These are phyloP conservation scores for Microcera coccophila DNA, from an alignment of 2,329 filamentous ascomycete genomes.

Conservation along the genomic window DNA sequence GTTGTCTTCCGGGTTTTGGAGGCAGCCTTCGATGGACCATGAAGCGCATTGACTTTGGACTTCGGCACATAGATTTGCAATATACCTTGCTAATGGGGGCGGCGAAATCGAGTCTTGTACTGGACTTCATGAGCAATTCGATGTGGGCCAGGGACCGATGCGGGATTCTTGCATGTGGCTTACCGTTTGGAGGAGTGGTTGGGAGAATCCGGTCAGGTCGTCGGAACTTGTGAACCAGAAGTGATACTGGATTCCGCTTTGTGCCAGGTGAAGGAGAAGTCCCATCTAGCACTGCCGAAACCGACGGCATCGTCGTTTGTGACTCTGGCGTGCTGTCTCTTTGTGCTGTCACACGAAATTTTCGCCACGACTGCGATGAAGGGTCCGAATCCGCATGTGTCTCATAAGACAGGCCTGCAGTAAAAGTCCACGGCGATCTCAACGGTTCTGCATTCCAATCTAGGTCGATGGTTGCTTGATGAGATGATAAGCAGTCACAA, in stretches of 20 bases:
- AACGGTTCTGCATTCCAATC: neutral
- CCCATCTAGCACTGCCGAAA: neutral
- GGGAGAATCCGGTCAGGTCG: neutral
- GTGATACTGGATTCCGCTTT: neutral
- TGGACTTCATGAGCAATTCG: neutral
- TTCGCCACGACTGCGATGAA: neutral
- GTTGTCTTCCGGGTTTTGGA: neutral
- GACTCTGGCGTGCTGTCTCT: neutral
- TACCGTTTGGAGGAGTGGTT: neutral
- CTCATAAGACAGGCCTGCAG: neutral
- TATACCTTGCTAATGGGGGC: neutral
- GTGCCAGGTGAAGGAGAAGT: neutral
- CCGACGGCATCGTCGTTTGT: neutral
- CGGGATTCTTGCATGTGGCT: too few relatives aligned
- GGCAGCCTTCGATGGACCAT: neutral
- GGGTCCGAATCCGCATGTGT: neutral
- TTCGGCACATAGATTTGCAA: neutral
- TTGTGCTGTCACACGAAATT: neutral
- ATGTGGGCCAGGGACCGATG: neutral
- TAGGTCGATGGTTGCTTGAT: slow-evolving; percentile 4
- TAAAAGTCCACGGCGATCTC: neutral
- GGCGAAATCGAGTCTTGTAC: neutral
- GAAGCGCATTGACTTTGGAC: neutral
- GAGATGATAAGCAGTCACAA: slow-evolving; percentile 1
- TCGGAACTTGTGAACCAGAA: neutral